Base-by-base conservation (phyloP, 345 rosid species). In the Viola odorata region DNA sequence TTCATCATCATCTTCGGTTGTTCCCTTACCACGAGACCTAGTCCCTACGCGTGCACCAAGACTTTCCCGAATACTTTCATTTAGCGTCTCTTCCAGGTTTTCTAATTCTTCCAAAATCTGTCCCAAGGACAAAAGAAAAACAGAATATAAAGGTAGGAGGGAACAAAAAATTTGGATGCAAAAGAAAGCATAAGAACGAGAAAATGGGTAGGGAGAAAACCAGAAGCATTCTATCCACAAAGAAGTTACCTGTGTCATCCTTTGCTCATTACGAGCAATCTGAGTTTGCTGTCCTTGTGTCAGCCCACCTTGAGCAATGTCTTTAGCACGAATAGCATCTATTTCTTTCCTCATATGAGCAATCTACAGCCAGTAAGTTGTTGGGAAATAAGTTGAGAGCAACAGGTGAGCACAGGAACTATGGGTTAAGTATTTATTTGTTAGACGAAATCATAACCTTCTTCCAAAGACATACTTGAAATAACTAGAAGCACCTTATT, bases 201-300 rank as follows among this genome's bases (percentile, higher is more conserved):
- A 42, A 66, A 49, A 49, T n/a, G 50, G 36, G 32, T 13, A 32
- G 14, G 11, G 39, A 60, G 58, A 14, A 55, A 52, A 23, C 13
- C 1, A 61, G 37, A 41, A 36, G 60, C 17, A 23, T 39, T 12
- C 39, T 23, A 23, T 39, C 42, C 9, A 8, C 12, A 17, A 9
- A 8, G 39, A 8, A 23, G 7, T 40, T 65, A 91, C 98, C 95
- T 88, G 81, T 12, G 88, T 68, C 12, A 74, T 88, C 80, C 97
- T 84, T 82, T 87, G 97, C 51, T 94, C 97, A 78, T 94, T 94
- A 57, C 99, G 89, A 70, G 97, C 95, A 74, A 94, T 94, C 78
- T 90, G 97, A 55, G 96, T 94, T 79, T 94, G 99, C 68, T 94
- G 97, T 44, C 99, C 99, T 71, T 94, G 97, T 4, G 97, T 94